Percentiles rank a stretch among this genome's conserved stretches.
Evolutionary conservation across 768 basidiomycete genomes (phyloP).

Genomic region (Coprinopsis marcescibilis): DNA sequence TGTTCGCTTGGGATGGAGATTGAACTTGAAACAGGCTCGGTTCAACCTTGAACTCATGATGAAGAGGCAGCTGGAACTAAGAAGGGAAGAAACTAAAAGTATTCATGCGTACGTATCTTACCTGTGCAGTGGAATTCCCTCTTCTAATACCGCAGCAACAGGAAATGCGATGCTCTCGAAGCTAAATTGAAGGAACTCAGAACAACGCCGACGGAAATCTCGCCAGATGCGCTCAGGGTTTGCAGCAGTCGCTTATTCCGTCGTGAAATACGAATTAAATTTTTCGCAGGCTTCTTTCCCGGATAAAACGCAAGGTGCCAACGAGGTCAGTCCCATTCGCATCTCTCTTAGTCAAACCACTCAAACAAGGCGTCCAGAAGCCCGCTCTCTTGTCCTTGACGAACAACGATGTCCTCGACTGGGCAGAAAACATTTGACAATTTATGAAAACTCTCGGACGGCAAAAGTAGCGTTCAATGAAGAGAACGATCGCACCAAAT

Average conservation of each 20-base stretch:
- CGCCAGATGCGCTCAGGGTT: constrained; percentile 4
- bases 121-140: background rate
- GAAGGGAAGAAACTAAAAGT: constrained; percentile 62
- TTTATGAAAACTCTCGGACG: background rate
- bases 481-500: too few species aligned
- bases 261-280: background rate
- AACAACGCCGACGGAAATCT: constrained; percentile 19
- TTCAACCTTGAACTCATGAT: constrained; percentile 80
- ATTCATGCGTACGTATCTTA: constrained; percentile 56
- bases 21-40: constrained; percentile 51
- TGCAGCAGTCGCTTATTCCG: background rate
- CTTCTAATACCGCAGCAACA: constrained; percentile 18
- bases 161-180: constrained; percentile 71
- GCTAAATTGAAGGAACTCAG: constrained; percentile 55
- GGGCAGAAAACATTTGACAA: constrained; percentile 46
- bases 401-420: constrained; percentile 43
- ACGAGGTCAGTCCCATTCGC: too few species aligned
- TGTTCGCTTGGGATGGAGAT: background rate
- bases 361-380: too few species aligned
- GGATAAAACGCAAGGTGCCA: too few species aligned
- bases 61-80: constrained; percentile 67
- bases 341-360: too few species aligned
- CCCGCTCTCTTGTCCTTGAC: constrained; percentile 12
- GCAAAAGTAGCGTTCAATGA: too few species aligned
- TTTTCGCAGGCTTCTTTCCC: background rate